Evolutionary conservation across 1,284 basidiomycete genomes (phyloP), one percentile per base, ranked within the genome.

Genomic region (Salmacisia buchloeana): DNA sequence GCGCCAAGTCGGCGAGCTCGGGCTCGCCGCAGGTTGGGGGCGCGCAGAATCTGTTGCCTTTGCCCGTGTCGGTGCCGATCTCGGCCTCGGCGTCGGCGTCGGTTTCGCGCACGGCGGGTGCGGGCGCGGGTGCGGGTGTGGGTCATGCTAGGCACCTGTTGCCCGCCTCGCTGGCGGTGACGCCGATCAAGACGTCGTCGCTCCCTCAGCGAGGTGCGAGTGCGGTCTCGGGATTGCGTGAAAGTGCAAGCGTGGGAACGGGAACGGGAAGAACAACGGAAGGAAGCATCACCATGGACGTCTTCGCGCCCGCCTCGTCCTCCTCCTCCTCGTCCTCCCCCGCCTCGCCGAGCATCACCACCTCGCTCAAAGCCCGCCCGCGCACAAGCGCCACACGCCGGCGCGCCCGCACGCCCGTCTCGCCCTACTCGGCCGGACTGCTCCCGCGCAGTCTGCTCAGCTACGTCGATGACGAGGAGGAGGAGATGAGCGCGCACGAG

Each of bases 351-450:
- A 59, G 21, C 29, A 33, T 46, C 59, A 36, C 39, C 23, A 18
- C 13, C 27, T 18, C 25, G n/a, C 18, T 12, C 25, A 41, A 54
- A 27, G 25, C 21, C 21, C 54, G 46, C n/a, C 60, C 29, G 23
- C 43, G 36, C 18, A 41, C 25, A 3, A 21, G 10, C 34, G 41
- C 39, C 5, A 23, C 13, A 13, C 49, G 43, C 38, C 36, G 38
- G 5, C 59, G 49, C 10, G 49, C 49, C 6, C 49, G 49, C 27
- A 45, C 63, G 27, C 63, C 60, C 29, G 38, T 66, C 49, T 68
- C 66, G 5, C 66, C 66, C 29, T 68, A 67, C 49, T 62, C 61
- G 34, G 62, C 61, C 21, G 64, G 66, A 35, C 59, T 68, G 18
- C 58, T 68, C 3, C 66, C 66, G 13, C 49, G 60, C 34, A 68